Evolutionary conservation across 73 alveolate species (phyloP).

Genomic region (Paramecium bursaria): DNA sequence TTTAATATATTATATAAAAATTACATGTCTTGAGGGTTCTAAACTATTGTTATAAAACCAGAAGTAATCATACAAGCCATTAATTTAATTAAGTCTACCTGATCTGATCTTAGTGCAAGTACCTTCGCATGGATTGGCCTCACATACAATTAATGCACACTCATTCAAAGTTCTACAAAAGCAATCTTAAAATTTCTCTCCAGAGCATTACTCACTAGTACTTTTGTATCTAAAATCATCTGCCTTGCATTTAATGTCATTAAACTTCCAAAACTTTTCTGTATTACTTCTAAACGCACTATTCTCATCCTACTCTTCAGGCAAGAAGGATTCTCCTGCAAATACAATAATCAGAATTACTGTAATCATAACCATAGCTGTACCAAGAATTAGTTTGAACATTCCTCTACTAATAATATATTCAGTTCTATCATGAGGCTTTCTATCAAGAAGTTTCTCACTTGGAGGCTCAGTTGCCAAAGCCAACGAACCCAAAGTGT

Average conservation of each 20-base stretch:
- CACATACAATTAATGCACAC: no score
- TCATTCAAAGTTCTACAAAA: no score
- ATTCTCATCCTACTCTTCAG: conserved; percentile 74
- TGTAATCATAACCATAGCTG: conserved; percentile 75
- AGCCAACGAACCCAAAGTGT: conserved; percentile 92
- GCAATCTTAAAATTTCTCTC: no score
- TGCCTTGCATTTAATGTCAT: no score
- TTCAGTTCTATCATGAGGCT: conserved; percentile 87
- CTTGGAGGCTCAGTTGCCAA: conserved; percentile 96
- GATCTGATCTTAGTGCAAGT: conserved; percentile 55
- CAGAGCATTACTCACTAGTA: no score
- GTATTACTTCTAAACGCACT: not conserved
- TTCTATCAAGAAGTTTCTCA: conserved; percentile 79
- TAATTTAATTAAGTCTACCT: conserved; percentile 62
- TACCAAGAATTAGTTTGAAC: conserved; percentile 88
- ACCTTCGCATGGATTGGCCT: not conserved
- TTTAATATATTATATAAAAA: not conserved
- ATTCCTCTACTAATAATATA: conserved; percentile 78
- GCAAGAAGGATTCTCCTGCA: conserved; percentile 84
- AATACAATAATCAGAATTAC: conserved; percentile 74
- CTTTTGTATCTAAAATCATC: no score
- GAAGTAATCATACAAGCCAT: conserved; percentile 62
- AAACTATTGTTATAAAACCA: conserved; percentile 62
- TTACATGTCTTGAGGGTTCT: conserved; percentile 86
- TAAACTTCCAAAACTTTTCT: no score